Evolutionary conservation across 176 grass and related monocot genomes (phyloP).

Genomic region (Zizania latifolia): DNA sequence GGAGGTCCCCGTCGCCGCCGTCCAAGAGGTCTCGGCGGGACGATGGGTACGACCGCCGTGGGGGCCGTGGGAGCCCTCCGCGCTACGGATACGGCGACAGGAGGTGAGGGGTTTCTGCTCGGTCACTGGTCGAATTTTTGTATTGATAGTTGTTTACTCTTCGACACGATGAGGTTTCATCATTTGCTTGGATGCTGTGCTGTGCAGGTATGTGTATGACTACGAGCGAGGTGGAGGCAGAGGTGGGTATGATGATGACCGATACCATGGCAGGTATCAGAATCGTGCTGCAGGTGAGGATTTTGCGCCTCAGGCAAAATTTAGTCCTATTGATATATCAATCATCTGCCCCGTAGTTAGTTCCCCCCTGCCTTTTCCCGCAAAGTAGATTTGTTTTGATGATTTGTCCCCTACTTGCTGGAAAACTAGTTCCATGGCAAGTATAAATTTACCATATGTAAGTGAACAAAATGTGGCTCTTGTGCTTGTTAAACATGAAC

Average conservation of each 20-base stretch:
- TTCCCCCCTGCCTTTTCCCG: not conserved
- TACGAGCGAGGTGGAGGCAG: slow-evolving; percentile 68
- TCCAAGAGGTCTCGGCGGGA: slow-evolving; percentile 80
- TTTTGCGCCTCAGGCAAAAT: not conserved
- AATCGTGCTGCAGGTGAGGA: slow-evolving; percentile 47
- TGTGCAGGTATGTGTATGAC: slow-evolving; percentile 53
- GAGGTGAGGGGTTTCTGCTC: slow-evolving; percentile 13
- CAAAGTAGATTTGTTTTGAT: not conserved
- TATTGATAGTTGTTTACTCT: not conserved
- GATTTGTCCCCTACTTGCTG: not conserved
- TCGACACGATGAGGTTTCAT: not conserved
- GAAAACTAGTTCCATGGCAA: not conserved
- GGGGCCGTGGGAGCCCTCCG: slow-evolving; percentile 65
- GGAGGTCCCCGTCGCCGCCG: slow-evolving; percentile 63
- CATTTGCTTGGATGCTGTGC: not conserved
- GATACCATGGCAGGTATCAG: slow-evolving; percentile 53
- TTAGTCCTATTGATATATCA: not conserved
- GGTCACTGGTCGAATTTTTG: not conserved
- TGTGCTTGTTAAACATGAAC: not conserved
- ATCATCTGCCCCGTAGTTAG: not conserved
- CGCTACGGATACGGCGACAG: slow-evolving; percentile 44
- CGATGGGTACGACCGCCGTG: slow-evolving; percentile 76
- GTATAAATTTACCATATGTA: not conserved
- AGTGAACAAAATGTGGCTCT: not conserved
- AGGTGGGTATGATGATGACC: slow-evolving; percentile 69